Percentiles rank a stretch among this genome's conserved stretches.
Evolutionary conservation across 805 yeast species (phyloP).

Genomic region (Wickerhamomyces rabaulensis): DNA sequence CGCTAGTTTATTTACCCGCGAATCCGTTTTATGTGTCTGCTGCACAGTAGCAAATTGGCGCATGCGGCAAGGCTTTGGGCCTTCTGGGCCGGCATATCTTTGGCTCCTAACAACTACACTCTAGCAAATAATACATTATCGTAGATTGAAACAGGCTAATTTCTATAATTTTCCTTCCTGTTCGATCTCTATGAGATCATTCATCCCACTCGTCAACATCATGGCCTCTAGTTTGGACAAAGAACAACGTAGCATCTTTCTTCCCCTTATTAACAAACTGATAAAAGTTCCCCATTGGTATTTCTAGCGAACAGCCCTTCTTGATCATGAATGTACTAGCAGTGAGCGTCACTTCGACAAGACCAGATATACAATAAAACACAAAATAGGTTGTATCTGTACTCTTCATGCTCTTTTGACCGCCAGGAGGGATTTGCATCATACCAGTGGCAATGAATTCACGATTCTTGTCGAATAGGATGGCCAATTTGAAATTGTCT

Average conservation of each 20-base stretch:
- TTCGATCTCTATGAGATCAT: background rate
- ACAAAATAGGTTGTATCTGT: constrained; percentile 63
- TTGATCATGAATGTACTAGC: constrained; percentile 55
- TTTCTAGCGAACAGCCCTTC: constrained; percentile 72
- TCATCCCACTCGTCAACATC: constrained; percentile 20
- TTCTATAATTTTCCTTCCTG: no score
- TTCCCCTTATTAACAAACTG: constrained; percentile 60
- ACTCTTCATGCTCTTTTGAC: constrained; percentile 52
- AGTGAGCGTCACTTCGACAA: constrained; percentile 60
- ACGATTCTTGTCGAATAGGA: constrained; percentile 56
- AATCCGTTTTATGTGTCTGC: no score
- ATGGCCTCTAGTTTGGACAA: constrained; percentile 55
- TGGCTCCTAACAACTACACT: no score
- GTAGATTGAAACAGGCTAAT: background rate
- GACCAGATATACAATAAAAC: constrained; percentile 71
- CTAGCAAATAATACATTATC: background rate
- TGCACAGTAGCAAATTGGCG: no score
- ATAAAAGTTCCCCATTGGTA: constrained; percentile 75
- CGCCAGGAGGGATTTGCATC: constrained; percentile 57
- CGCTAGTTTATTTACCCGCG: no score
- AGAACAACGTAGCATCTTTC: constrained; percentile 58
- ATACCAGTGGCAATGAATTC: constrained; percentile 72
- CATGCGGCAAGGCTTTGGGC: no score
- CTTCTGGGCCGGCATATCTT: no score
- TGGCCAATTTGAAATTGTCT: constrained; percentile 56